Evolutionary conservation across 2,329 filamentous ascomycete species (phyloP).

Genomic region (Emergomyces pasteurianus): DNA sequence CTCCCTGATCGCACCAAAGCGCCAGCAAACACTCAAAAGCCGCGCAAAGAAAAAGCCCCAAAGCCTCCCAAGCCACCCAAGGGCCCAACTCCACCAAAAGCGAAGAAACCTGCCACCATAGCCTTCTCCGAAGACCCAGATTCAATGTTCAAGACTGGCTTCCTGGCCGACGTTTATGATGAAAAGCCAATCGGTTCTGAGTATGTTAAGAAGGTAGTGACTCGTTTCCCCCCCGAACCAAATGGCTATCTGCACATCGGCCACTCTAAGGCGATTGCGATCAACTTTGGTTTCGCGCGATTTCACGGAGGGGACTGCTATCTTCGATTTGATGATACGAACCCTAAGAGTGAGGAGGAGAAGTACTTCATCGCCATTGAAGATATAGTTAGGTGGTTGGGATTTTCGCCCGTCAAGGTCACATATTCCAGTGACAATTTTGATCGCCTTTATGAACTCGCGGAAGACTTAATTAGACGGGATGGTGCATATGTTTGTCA

Average conservation of each 20-base stretch:
- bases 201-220: slow-evolving; percentile 36
- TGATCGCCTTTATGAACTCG: slow-evolving; percentile 72
- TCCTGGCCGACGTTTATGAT: slow-evolving; percentile 60
- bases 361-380: slow-evolving; percentile 80
- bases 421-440: slow-evolving; percentile 91
- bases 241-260: slow-evolving; percentile 92
- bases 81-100: slow-evolving; percentile 19
- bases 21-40: slow-evolving; percentile 20
- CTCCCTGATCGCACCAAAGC: slow-evolving; percentile 2
- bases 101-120: slow-evolving; percentile 17
- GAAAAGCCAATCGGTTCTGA: slow-evolving; percentile 45
- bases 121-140: slow-evolving; percentile 35
- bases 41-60: slow-evolving; percentile 40
- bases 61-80: slow-evolving; percentile 23
- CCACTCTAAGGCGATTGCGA: slow-evolving; percentile 86
- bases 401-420: slow-evolving; percentile 62
- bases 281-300: slow-evolving; percentile 91
- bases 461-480: slow-evolving; percentile 66
- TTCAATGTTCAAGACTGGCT: slow-evolving; percentile 69
- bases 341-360: slow-evolving; percentile 86
- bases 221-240: slow-evolving; percentile 73
- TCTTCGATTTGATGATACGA: slow-evolving; percentile 84
- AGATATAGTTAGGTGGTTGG: slow-evolving; percentile 75
- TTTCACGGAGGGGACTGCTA: slow-evolving; percentile 68
- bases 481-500: slow-evolving; percentile 73